phyloP scores from a whole-genome alignment of 2,329 filamentous ascomycete species.

The Pseudocercospora ulei region DNA sequence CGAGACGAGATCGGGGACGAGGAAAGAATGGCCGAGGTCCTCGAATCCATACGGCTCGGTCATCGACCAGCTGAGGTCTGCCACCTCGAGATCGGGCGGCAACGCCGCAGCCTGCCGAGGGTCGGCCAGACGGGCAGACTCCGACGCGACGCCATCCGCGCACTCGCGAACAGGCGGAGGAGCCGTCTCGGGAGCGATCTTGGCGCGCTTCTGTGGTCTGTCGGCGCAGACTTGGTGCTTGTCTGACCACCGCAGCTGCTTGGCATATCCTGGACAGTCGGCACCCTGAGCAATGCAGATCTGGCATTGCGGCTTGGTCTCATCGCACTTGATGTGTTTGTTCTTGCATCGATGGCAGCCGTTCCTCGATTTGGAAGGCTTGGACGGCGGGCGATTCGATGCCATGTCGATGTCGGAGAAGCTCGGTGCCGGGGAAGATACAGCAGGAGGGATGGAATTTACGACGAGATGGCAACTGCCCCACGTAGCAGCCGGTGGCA shows the following conservation, averaged over 20 bases:
- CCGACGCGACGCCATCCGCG: neutral
- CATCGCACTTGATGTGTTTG: conserved; percentile 38
- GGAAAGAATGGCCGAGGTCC: conserved; percentile 13
- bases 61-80: conserved; percentile 13
- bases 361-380: conserved; percentile 28
- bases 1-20: conserved; percentile 5
- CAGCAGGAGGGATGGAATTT: too few species aligned
- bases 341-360: conserved; percentile 29
- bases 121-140: neutral
- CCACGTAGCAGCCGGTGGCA: too few species aligned
- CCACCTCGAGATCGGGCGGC: conserved; percentile 3
- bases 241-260: conserved; percentile 42
- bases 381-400: conserved; percentile 10
- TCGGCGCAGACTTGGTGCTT: conserved; percentile 42
- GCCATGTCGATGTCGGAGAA: too few species aligned
- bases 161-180: neutral
- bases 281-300: conserved; percentile 40
- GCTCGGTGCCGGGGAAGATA: too few species aligned
- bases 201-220: conserved; percentile 3
- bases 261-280: conserved; percentile 42
- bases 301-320: conserved; percentile 36
- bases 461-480: too few species aligned
- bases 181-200: neutral
- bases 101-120: neutral
- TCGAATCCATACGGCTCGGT: conserved; percentile 17